Conservation (phyloP, 768 basidiomycete genomes). For the Lactifluus hygrophoroides region DNA sequence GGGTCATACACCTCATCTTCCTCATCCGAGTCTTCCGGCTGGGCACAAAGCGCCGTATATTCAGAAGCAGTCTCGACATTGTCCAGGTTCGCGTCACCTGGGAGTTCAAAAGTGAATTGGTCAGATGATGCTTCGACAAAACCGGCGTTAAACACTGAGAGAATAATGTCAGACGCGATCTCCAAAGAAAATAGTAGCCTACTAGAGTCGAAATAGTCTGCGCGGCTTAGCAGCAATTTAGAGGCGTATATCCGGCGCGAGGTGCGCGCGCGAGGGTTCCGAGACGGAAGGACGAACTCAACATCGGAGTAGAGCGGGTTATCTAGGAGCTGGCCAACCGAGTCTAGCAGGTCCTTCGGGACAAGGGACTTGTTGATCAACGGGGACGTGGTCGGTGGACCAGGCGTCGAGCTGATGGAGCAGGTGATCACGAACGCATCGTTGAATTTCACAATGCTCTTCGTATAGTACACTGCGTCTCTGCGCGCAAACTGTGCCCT, state of each 20-base stretch:
- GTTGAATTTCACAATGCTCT: conserved; percentile 39
- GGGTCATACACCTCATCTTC: conserved; percentile 36
- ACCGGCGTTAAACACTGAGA: conserved; percentile 61
- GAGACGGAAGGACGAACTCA: conserved; percentile 62
- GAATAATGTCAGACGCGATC: not conserved
- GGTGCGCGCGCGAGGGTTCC: conserved; percentile 31
- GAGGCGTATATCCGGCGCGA: conserved; percentile 54
- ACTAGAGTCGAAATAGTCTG: conserved; percentile 73
- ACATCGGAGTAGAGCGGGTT: conserved; percentile 83
- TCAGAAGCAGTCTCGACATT: conserved; percentile 40
- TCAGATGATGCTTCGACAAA: conserved; percentile 51
- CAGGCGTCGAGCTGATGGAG: conserved; percentile 63
- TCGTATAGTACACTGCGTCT: conserved; percentile 59
- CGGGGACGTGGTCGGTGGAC: conserved; percentile 39
- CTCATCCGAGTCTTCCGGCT: conserved; percentile 44
- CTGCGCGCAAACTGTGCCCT: conserved; percentile 77
- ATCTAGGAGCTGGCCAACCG: conserved; percentile 67
- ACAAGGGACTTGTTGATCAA: conserved; percentile 43
- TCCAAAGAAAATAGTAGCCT: not conserved
- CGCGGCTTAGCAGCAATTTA: conserved; percentile 54
- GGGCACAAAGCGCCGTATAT: conserved; percentile 30
- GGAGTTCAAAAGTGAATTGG: conserved; percentile 23
- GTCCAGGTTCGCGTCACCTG: conserved; percentile 9
- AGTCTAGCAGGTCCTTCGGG: conserved; percentile 57
- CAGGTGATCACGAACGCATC: conserved; percentile 74